Percentiles rank a stretch among this genome's conserved stretches.
phyloP scores from a whole-genome alignment of 1,139 yeast genomes.

The Yamadazyma aaseri region DNA sequence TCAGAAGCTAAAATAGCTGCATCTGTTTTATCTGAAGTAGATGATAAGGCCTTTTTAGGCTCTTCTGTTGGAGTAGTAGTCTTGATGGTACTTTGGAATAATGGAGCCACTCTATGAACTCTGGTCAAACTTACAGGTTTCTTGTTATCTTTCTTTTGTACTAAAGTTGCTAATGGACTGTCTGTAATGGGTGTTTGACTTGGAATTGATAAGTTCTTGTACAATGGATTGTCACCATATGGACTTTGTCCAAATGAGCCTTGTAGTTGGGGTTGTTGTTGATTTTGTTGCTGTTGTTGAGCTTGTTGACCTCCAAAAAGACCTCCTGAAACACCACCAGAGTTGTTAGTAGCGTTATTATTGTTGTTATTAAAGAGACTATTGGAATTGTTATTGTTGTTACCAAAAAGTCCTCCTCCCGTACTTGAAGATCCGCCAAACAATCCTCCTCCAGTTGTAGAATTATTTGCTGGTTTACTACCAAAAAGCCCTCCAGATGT shows the following conservation, averaged over 20 bases:
- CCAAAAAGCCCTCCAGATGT: slow-evolving; percentile 16
- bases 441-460: slow-evolving; percentile 13
- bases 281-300: slow-evolving; percentile 24
- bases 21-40: slow-evolving; percentile 17
- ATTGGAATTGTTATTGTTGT: slow-evolving; percentile 20
- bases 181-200: slow-evolving; percentile 15
- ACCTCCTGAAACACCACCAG: slow-evolving; percentile 25
- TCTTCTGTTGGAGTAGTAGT: slow-evolving; percentile 6
- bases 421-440: slow-evolving; percentile 14
- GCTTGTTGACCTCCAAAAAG: slow-evolving; percentile 26
- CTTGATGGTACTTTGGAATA: slow-evolving; percentile 23
- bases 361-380: slow-evolving; percentile 35
- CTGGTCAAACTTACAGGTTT: slow-evolving; percentile 59
- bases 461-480: slow-evolving; percentile 13
- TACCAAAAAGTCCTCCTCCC: slow-evolving; percentile 38
- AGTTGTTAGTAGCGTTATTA: slow-evolving; percentile 14
- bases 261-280: slow-evolving; percentile 24
- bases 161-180: slow-evolving; percentile 54
- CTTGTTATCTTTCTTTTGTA: slow-evolving; percentile 39
- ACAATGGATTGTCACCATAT: slow-evolving; percentile 69
- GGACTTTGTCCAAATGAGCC: slow-evolving; percentile 62
- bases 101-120: slow-evolving; percentile 62
- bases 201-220: slow-evolving; percentile 40
- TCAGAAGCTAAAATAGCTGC: slow-evolving; percentile 69
- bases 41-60: slow-evolving; percentile 1